Conservation (phyloP, 179 eudicot species). For the Beta macrorhiza region DNA sequence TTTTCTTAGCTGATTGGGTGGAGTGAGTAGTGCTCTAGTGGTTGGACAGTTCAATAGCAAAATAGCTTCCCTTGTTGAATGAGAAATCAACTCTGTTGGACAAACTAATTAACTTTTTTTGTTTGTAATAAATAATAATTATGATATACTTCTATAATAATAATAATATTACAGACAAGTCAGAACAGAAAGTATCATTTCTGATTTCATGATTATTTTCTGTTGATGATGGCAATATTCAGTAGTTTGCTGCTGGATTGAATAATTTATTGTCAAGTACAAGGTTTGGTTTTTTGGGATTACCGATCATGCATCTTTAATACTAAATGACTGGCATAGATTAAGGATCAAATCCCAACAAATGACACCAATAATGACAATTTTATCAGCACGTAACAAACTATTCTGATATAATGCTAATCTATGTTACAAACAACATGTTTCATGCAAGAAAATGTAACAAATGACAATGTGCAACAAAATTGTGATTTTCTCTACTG, state of each 20-base stretch:
- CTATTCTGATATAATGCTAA: background rate
- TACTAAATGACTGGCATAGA: slow-evolving; percentile 8
- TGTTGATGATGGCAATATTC: background rate
- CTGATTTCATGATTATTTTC: background rate
- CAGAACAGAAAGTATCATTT: background rate
- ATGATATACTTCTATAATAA: background rate
- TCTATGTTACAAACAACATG: background rate
- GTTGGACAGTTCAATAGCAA: background rate
- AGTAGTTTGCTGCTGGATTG: background rate
- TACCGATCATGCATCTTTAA: background rate
- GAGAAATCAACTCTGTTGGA: background rate
- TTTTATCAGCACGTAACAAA: background rate
- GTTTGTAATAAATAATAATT: background rate
- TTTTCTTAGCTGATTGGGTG: slow-evolving; percentile 3
- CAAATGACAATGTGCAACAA: background rate
- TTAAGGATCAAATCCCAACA: background rate
- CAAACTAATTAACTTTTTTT: slow-evolving; percentile 14
- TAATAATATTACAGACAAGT: background rate
- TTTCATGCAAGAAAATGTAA: background rate
- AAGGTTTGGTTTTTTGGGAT: slow-evolving; percentile 21
- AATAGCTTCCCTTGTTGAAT: background rate
- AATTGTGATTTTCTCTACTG: background rate
- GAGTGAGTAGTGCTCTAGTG: slow-evolving; percentile 6
- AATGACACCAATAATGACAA: background rate
- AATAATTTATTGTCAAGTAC: background rate